phyloP scores from a whole-genome alignment of 2,329 filamentous ascomycete genomes.

The Rutstroemia sp. region DNA sequence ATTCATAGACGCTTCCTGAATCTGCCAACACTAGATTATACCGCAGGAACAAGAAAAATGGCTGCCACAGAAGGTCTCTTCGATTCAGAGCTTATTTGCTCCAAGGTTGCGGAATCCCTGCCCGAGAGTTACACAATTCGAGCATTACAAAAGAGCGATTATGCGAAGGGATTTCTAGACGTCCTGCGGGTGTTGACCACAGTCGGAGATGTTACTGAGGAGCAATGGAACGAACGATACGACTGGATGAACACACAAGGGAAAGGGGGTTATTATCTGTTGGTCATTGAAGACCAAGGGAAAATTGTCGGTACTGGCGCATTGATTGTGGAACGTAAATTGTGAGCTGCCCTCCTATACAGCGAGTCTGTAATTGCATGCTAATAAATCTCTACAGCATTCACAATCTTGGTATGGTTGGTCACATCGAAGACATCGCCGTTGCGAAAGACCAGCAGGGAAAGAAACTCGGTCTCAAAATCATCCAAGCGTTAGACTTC shows the following conservation, averaged over 20 bases:
- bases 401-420: conserved; percentile 73
- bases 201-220: conserved; percentile 76
- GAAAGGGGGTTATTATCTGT: conserved; percentile 71
- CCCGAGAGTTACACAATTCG: conserved; percentile 79
- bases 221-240: conserved; percentile 71
- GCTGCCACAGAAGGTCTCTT: conserved; percentile 58
- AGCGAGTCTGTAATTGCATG: conserved; percentile 8
- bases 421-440: conserved; percentile 97
- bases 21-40: neutral
- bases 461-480: conserved; percentile 86
- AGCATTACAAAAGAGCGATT: conserved; percentile 72
- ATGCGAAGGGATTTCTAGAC: conserved; percentile 76
- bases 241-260: conserved; percentile 64
- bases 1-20: no score
- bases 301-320: conserved; percentile 83
- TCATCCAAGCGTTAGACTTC: conserved; percentile 89
- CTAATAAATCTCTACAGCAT: conserved; percentile 45
- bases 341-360: conserved; percentile 42
- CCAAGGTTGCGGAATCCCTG: conserved; percentile 62
- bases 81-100: conserved; percentile 67
- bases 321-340: conserved; percentile 88
- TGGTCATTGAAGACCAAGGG: conserved; percentile 67
- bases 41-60: conserved; percentile 14
- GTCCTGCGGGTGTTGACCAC: conserved; percentile 87
- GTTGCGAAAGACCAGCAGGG: conserved; percentile 93